A percentile compares a stretch with the other conserved stretches of the same genome.
These are phyloP conservation scores for Neospora caninum DNA, from an alignment of 169 alveolate species.

Conservation along the genomic window DNA sequence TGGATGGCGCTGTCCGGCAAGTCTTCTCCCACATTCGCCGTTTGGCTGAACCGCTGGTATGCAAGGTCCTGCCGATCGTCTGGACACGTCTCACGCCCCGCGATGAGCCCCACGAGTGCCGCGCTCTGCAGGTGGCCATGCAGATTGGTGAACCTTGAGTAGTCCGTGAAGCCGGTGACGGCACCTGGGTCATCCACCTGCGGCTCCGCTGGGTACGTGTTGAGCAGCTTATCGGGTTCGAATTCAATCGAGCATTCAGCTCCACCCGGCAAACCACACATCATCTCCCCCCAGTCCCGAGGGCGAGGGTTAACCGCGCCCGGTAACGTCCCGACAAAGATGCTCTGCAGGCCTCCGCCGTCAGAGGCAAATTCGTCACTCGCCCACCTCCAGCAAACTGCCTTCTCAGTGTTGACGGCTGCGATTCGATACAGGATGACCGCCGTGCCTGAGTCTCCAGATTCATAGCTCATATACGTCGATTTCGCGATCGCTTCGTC, in stretches of 20 bases:
- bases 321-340: neutral
- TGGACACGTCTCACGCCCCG: neutral
- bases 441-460: neutral
- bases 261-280: neutral
- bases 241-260: neutral
- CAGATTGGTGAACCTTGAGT: neutral
- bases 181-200: neutral
- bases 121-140: neutral
- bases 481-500: neutral
- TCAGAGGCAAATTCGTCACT: neutral
- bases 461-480: neutral
- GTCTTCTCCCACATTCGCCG: neutral
- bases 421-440: neutral
- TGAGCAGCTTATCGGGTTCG: neutral
- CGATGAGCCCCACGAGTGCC: neutral
- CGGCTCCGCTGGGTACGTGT: neutral
- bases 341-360: neutral
- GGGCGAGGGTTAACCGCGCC: neutral
- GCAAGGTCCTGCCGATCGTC: neutral
- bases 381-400: constrained; percentile 28
- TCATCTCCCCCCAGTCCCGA: neutral
- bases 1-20: neutral
- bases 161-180: constrained; percentile 8
- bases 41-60: neutral
- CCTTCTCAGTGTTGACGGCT: neutral